Conservation (phyloP, 2,329 filamentous ascomycete species). For the Basipetospora sp. region DNA sequence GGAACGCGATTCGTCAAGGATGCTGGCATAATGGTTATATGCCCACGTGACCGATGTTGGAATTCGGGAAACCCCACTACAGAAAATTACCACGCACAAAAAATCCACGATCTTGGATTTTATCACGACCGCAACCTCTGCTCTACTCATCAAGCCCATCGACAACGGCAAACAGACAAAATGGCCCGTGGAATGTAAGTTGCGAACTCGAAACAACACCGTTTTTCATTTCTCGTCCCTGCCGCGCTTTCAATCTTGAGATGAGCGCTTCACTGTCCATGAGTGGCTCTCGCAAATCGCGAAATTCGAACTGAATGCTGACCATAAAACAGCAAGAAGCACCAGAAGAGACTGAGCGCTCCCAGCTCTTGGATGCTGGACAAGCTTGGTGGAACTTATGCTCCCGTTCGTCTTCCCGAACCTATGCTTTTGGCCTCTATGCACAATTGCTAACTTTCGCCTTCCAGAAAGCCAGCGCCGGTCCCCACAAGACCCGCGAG, state of each 20-base stretch:
- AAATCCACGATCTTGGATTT: slow-evolving; percentile 1
- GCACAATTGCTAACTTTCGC: no score
- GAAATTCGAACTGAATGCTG: slow-evolving; percentile 10
- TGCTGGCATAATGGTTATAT: no score
- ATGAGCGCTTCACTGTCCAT: not conserved
- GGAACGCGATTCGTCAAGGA: no score
- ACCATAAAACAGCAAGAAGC: slow-evolving; percentile 63
- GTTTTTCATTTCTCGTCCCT: not conserved
- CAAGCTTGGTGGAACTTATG: slow-evolving; percentile 91
- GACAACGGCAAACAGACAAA: slow-evolving; percentile 28
- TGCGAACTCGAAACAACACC: not conserved
- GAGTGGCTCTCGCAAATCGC: no score
- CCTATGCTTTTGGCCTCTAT: no score
- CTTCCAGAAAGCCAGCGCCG: slow-evolving; percentile 34
- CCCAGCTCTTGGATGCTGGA: slow-evolving; percentile 99
- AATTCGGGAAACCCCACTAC: slow-evolving; percentile 5
- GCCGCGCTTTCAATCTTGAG: not conserved
- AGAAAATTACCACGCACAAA: slow-evolving; percentile 6
- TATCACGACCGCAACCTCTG: not conserved
- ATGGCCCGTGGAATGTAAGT: slow-evolving; percentile 54
- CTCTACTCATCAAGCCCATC: slow-evolving; percentile 14
- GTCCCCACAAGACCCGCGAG: slow-evolving; percentile 99
- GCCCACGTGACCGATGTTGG: slow-evolving; percentile 1
- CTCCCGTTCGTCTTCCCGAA: slow-evolving; percentile 39
- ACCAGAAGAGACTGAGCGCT: slow-evolving; percentile 98